Conservation (phyloP, 169 alveolate genomes). For the Plasmodium malariae region DNA sequence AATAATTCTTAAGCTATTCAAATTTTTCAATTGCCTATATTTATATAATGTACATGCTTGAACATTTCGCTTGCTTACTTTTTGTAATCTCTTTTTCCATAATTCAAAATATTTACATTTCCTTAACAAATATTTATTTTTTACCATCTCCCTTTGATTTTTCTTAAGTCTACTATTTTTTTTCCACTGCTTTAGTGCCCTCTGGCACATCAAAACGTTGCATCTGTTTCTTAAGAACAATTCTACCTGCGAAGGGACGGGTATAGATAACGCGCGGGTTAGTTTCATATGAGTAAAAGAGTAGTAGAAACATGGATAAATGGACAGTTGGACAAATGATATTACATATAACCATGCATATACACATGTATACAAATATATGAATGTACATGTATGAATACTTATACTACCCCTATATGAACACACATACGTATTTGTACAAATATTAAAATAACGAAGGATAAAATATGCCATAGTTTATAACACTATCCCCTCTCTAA, state of each 20-base stretch:
- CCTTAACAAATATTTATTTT: not conserved
- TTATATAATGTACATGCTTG: constrained; percentile 4
- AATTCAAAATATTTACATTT: constrained; percentile 19
- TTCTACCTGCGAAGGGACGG: constrained; percentile 10
- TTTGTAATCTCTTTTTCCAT: constrained; percentile 30
- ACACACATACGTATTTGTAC: no score
- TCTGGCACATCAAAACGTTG: constrained; percentile 26
- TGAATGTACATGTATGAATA: no score
- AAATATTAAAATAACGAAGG: no score
- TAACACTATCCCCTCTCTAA: no score
- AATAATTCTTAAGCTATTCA: not conserved
- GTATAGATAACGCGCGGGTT: not conserved
- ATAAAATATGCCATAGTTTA: no score
- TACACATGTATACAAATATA: no score
- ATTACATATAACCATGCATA: not conserved
- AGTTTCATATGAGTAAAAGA: not conserved
- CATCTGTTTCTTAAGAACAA: constrained; percentile 19
- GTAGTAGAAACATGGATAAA: not conserved
- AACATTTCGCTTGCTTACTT: constrained; percentile 47
- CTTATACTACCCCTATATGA: no score
- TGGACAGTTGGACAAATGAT: constrained; percentile 1
- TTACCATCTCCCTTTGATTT: not conserved
- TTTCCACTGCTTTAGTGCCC: constrained; percentile 31
- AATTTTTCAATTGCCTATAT: constrained; percentile 44
- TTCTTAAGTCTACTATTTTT: not conserved